phyloP scores from a whole-genome alignment of 2,329 filamentous ascomycete species.

The Colletotrichum sp. region DNA sequence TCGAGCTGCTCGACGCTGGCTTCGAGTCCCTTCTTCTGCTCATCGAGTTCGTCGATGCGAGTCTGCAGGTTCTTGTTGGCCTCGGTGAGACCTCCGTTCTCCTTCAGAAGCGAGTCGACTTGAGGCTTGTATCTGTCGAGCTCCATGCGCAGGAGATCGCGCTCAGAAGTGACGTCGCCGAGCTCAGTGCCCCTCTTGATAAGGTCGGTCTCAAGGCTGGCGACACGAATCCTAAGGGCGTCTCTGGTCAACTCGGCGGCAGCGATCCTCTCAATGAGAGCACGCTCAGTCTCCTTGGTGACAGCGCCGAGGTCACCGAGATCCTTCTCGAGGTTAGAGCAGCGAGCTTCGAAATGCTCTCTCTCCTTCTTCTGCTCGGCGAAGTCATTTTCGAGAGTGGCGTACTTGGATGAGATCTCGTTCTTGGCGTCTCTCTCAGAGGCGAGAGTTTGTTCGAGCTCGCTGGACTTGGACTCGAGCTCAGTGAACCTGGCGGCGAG shows the following conservation, averaged over 20 bases:
- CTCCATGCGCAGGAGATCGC: slow-evolving; percentile 7
- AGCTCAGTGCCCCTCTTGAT: slow-evolving; percentile 11
- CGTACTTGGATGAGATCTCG: background rate
- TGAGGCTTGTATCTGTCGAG: slow-evolving; percentile 13
- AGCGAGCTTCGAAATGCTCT: background rate
- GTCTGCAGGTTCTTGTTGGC: slow-evolving; percentile 10
- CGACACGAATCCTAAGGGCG: slow-evolving; percentile 2
- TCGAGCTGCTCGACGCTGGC: slow-evolving; percentile 11
- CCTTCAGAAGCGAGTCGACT: slow-evolving; percentile 9
- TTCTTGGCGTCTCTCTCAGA: slow-evolving; percentile 4
- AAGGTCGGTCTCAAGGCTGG: slow-evolving; percentile 18
- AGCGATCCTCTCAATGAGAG: slow-evolving; percentile 21
- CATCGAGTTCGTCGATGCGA: slow-evolving; percentile 16
- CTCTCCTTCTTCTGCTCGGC: background rate
- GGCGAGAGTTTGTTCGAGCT: slow-evolving; percentile 7
- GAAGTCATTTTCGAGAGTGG: background rate
- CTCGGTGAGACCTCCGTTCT: slow-evolving; percentile 12
- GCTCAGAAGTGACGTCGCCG: slow-evolving; percentile 18
- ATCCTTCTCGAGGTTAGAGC: slow-evolving; percentile 9
- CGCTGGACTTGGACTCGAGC: slow-evolving; percentile 6
- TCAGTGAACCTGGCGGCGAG: slow-evolving; percentile 5
- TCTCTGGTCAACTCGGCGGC: slow-evolving; percentile 21
- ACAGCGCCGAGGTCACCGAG: slow-evolving; percentile 17
- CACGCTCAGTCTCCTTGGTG: slow-evolving; percentile 10
- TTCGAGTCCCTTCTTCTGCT: slow-evolving; percentile 18